Evolutionary conservation across 495 filamentous ascomycete species (phyloP).

Genomic region (Penicillium verhagenii): DNA sequence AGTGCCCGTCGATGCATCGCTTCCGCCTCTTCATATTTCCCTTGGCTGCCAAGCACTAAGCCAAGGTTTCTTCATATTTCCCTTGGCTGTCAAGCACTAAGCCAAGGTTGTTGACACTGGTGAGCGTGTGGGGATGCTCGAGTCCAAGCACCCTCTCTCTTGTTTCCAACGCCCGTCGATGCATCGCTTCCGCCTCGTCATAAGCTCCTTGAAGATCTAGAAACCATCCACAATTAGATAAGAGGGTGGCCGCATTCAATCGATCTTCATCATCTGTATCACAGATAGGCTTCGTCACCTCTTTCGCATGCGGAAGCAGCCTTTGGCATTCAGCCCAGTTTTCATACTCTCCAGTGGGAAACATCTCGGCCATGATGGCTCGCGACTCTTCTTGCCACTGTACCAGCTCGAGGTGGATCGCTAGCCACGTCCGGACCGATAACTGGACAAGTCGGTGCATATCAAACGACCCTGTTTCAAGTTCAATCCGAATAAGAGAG

Average conservation of each 20-base stretch:
- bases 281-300: constrained; percentile 11
- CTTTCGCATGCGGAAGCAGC: constrained; percentile 27
- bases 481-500: background rate
- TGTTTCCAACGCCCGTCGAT: constrained; percentile 16
- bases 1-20: background rate
- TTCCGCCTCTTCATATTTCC: constrained; percentile 3
- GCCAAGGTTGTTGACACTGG: constrained; percentile 33
- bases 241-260: constrained; percentile 6
- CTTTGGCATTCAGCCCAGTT: constrained; percentile 31
- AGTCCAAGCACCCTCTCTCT: constrained; percentile 28
- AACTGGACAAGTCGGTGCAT: background rate
- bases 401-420: background rate
- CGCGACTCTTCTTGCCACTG: background rate
- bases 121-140: constrained; percentile 42
- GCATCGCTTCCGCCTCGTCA: constrained; percentile 27
- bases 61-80: background rate
- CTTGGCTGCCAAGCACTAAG: background rate
- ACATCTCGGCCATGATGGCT: constrained; percentile 30
- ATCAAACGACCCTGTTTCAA: background rate
- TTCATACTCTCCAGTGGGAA: constrained; percentile 34
- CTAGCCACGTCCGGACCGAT: background rate
- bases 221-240: constrained; percentile 5
- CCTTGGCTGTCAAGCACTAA: background rate
- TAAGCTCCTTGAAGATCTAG: constrained; percentile 17
- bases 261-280: constrained; percentile 6